These are phyloP conservation scores for Debaryomyces coudertii DNA, from an alignment of 1,139 yeast species.

Conservation along the genomic window DNA sequence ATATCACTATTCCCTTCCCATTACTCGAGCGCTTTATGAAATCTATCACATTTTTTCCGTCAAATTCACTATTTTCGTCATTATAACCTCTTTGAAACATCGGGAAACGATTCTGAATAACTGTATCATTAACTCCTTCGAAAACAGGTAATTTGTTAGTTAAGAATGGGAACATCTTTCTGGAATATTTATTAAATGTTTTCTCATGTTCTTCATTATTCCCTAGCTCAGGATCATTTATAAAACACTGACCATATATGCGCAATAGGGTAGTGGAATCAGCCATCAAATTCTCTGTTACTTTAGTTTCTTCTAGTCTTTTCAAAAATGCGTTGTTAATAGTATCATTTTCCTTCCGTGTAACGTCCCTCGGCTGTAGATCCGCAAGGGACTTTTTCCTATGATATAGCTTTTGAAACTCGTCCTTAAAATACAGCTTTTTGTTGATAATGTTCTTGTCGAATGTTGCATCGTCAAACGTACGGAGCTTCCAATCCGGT, in stretches of 20 bases:
- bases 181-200: conserved; percentile 23
- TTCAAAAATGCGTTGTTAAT: conserved; percentile 23
- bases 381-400: conserved; percentile 15
- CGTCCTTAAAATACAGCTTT: conserved; percentile 20
- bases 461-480: conserved; percentile 21
- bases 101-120: conserved; percentile 14
- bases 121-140: conserved; percentile 17
- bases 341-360: conserved; percentile 23
- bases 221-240: conserved; percentile 16
- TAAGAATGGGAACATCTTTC: conserved; percentile 37
- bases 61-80: conserved; percentile 11
- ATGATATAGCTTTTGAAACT: conserved; percentile 13
- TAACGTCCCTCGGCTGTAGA: conserved; percentile 15
- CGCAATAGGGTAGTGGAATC: conserved; percentile 38
- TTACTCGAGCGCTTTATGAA: conserved; percentile 25
- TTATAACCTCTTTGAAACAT: conserved; percentile 13
- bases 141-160: conserved; percentile 28
- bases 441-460: conserved; percentile 36
- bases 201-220: conserved; percentile 12
- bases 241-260: conserved; percentile 42
- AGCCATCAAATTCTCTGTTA: conserved; percentile 37
- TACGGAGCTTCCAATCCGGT: conserved; percentile 32
- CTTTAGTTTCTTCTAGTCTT: conserved; percentile 20
- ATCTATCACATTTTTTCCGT: conserved; percentile 23
- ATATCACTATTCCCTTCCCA: conserved; percentile 46